Conservation (phyloP, 192 early-diverging fungal genomes). For the Gigaspora rosea region DNA sequence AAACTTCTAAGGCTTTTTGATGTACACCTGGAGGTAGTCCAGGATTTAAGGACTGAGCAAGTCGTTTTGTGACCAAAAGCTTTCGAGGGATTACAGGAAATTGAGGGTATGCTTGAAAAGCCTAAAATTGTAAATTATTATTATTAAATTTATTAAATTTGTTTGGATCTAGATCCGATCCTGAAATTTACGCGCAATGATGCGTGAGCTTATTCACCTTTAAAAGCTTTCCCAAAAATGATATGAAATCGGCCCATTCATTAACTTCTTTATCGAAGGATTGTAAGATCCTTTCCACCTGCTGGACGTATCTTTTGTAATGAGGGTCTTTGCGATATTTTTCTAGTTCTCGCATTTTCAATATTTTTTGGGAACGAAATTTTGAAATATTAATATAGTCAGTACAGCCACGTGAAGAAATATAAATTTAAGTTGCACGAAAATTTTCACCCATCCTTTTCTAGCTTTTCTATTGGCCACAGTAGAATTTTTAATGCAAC, state of each 20-base stretch:
- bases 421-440: too few relatives aligned
- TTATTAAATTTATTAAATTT: neutral
- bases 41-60: slow-evolving; percentile 94
- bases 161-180: neutral
- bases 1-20: slow-evolving; percentile 89
- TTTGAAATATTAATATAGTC: too few relatives aligned
- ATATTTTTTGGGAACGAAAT: too few relatives aligned
- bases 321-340: slow-evolving; percentile 65
- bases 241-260: slow-evolving; percentile 95
- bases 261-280: slow-evolving; percentile 87
- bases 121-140: slow-evolving; percentile 41
- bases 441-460: too few relatives aligned
- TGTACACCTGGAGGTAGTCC: slow-evolving; percentile 94
- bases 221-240: slow-evolving; percentile 82
- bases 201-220: slow-evolving; percentile 48
- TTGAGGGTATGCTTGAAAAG: slow-evolving; percentile 74
- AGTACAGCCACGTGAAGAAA: too few relatives aligned
- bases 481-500: too few relatives aligned
- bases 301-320: slow-evolving; percentile 79
- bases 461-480: too few relatives aligned
- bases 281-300: slow-evolving; percentile 82
- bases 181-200: neutral
- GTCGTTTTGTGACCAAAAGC: slow-evolving; percentile 81
- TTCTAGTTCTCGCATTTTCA: slow-evolving; percentile 19
- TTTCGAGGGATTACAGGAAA: slow-evolving; percentile 81